Base-by-base conservation (phyloP, 306 rosid genomes). In the Cicer chorassanicum region DNA sequence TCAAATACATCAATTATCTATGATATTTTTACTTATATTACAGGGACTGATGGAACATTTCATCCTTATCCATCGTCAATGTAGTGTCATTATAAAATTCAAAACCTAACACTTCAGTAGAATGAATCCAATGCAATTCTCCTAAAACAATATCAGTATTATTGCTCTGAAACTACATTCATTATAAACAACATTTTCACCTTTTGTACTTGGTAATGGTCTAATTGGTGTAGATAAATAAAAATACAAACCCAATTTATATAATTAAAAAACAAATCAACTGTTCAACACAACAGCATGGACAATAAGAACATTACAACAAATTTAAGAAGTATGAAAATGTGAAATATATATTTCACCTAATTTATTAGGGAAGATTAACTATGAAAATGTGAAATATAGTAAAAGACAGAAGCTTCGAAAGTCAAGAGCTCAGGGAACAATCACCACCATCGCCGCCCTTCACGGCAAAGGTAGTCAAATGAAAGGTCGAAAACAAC, bases 351-450 rank as follows among this genome's bases (percentile, higher is more conserved):
- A n/a, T n/a, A n/a, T n/a, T n/a, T n/a, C n/a, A n/a, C n/a, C n/a
- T n/a, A n/a, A n/a, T n/a, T n/a, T n/a, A n/a, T n/a, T n/a, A n/a
- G n/a, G n/a, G n/a, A n/a, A n/a, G n/a, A 49, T 60, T 69, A 2
- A n/a, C 19, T 19, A 40, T n/a, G 50, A 14, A 70, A 50, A 12
- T 6, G 10, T 24, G 49, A 65, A 51, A 53, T 50, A 61, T 65
- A 10, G 65, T 34, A 40, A 60, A 43, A 42, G 40, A 63, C 14
- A 0, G 60, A 71, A 64, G 51, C 82, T 53, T 40, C 8, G 16
- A 39, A 70, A 61, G 72, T 41, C 13, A 53, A 56, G 29, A 50
- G 54, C 18, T 61, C 49, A 24, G 36, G 18, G 73, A 72, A 49
- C 14, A 69, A 65, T 41, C 46, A 42, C 66, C 39, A 12, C 15